These are phyloP conservation scores for Cordyceps tenuipes DNA, from an alignment of 2,329 filamentous ascomycete genomes.

Conservation along the genomic window DNA sequence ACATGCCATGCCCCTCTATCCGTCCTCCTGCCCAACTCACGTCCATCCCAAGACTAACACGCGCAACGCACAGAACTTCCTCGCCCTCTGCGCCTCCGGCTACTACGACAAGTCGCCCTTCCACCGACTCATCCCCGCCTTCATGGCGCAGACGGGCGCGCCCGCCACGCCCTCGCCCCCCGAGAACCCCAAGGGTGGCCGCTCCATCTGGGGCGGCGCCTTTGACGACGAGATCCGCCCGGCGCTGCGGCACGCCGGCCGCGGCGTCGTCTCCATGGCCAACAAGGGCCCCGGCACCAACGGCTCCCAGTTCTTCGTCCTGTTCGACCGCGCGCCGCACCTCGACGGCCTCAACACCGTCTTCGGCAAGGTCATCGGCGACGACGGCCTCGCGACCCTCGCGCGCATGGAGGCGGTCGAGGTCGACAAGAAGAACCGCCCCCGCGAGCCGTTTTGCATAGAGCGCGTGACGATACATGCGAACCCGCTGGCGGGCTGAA, in stretches of 20 bases:
- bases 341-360: constrained; percentile 79
- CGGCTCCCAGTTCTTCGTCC: constrained; percentile 74
- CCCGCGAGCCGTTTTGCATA: constrained; percentile 58
- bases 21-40: too few species aligned
- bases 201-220: constrained; percentile 62
- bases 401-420: constrained; percentile 62
- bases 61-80: constrained; percentile 58
- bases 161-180: constrained; percentile 43
- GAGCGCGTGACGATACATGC: constrained; percentile 67
- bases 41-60: constrained; percentile 10
- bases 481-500: constrained; percentile 61
- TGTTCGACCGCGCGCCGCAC: constrained; percentile 69
- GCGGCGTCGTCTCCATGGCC: constrained; percentile 69
- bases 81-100: constrained; percentile 71
- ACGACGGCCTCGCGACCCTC: constrained; percentile 56
- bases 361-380: constrained; percentile 65
- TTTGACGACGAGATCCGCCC: constrained; percentile 79
- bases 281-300: constrained; percentile 69
- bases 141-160: constrained; percentile 73
- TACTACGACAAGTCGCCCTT: constrained; percentile 71
- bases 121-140: constrained; percentile 70
- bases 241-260: constrained; percentile 56
- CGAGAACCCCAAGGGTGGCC: constrained; percentile 57
- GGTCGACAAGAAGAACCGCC: constrained; percentile 71
- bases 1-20: not conserved